Percentiles rank a stretch among this genome's conserved stretches.
These are phyloP conservation scores for Aspergillus cristatus DNA, from an alignment of 495 filamentous ascomycete genomes.

Conservation along the genomic window DNA sequence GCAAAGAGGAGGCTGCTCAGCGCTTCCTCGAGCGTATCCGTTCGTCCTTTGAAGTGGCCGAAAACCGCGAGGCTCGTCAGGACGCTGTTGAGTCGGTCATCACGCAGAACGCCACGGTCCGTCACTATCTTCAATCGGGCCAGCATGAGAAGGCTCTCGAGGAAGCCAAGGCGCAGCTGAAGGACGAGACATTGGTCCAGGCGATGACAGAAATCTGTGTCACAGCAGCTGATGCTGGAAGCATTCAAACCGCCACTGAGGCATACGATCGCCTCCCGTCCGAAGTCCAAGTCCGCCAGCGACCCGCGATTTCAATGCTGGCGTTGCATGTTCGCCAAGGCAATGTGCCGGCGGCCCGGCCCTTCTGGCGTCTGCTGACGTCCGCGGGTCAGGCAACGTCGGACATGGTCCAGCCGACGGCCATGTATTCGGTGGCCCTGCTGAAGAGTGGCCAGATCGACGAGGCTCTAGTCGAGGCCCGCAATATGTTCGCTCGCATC, in stretches of 20 bases:
- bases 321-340: constrained; percentile 75
- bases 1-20: constrained; percentile 64
- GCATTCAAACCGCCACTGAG: constrained; percentile 57
- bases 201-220: constrained; percentile 51
- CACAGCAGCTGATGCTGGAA: constrained; percentile 71
- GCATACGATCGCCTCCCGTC: constrained; percentile 51
- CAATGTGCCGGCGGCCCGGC: constrained; percentile 62
- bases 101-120: constrained; percentile 62
- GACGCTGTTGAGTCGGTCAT: constrained; percentile 59
- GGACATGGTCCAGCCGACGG: constrained; percentile 72
- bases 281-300: constrained; percentile 40
- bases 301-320: constrained; percentile 71
- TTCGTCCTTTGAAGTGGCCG: constrained; percentile 48
- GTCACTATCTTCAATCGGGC: constrained; percentile 54
- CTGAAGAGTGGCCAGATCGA: constrained; percentile 71
- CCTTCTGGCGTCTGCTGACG: constrained; percentile 66
- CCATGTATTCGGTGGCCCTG: constrained; percentile 77
- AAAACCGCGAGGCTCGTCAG: constrained; percentile 39
- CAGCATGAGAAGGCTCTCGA: constrained; percentile 57
- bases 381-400: constrained; percentile 48
- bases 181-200: constrained; percentile 36
- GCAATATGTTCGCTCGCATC: constrained; percentile 75
- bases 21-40: constrained; percentile 77
- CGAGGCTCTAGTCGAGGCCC: constrained; percentile 64
- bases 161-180: constrained; percentile 48